phyloP scores from a whole-genome alignment of 768 basidiomycete species.

The Trametes sanguinea region DNA sequence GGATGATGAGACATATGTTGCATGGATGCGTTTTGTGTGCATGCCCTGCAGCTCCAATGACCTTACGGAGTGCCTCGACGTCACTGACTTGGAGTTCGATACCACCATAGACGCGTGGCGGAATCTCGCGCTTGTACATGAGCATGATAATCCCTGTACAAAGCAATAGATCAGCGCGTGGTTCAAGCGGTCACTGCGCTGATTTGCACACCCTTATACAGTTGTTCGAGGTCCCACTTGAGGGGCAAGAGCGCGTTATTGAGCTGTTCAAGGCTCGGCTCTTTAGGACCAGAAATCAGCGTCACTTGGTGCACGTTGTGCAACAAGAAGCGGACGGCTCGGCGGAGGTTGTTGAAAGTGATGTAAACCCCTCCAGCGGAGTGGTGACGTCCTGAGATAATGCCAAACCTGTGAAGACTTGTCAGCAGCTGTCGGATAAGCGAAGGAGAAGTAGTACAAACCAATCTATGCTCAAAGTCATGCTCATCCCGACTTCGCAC shows the following conservation, averaged over 20 bases:
- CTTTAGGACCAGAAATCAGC: conserved; percentile 4
- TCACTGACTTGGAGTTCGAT: not conserved
- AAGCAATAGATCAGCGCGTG: not conserved
- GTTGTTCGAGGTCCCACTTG: not conserved
- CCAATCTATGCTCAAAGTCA: not conserved
- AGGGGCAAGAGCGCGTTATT: not conserved
- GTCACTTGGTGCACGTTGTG: not conserved
- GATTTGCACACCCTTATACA: not conserved
- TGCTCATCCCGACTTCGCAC: not conserved
- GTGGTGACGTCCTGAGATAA: not conserved
- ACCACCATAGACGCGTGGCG: not conserved
- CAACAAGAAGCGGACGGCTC: not conserved
- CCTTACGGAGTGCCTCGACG: not conserved
- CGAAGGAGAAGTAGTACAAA: not conserved
- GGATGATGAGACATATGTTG: not conserved
- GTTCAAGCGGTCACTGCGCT: not conserved
- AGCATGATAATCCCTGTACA: not conserved
- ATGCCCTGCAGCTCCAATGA: not conserved
- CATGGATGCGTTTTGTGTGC: not conserved
- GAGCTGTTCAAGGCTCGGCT: not conserved
- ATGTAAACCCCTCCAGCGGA: conserved; percentile 1
- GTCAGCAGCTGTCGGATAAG: not conserved
- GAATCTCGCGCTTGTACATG: not conserved
- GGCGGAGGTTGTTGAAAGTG: conserved; percentile 4
- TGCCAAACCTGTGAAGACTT: not conserved